Base-by-base conservation (phyloP, 495 filamentous ascomycete genomes). In the Talaromyces thailandensis region DNA sequence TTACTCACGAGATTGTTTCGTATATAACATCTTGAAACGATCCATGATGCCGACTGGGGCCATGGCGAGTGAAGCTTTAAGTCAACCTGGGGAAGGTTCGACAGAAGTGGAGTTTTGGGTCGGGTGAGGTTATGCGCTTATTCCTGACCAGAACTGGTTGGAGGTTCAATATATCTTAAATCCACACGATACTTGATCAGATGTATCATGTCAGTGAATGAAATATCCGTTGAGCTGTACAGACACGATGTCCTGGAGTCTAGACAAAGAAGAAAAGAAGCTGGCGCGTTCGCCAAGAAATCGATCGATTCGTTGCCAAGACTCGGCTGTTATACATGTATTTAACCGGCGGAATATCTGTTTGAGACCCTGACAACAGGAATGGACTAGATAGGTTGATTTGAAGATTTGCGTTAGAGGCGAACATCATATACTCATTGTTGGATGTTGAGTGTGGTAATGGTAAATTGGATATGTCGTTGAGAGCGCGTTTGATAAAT, bases 21-120 rank as follows among this genome's bases (percentile, higher is more conserved):
- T 60, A 66, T 79, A 79, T 4, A 78, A 62, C 51, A 64, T 70
- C 61, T 70, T 74, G 26, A 79, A 67, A 58, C 71, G 72, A 62
- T 68, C 67, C 64, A 78, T 28, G 48, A 79, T 56, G 29, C 68
- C 65, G 45, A 74, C 68, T 1, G 76, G 76, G 23, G 76, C 75
- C 75, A 79, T 78, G 40, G 32, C 35, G 37, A 51, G 21, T n/a
- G 57, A 62, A 29, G 60, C 16, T 29, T 43, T 4, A 35, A 12
- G 31, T 18, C 37, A 43, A 18, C n/a, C 14, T 16, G 14, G 37
- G 37, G n/a, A 48, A 48, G n/a, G 43, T 48, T 48, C 2, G 9
- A 48, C 18, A 7, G 23, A 58, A n/a, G 57, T 25, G 57, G 57
- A 16, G 57, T 28, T 24, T 23, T 59, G 28, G 26, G 5, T 16